A percentile compares a stretch with the other conserved stretches of the same genome.
phyloP scores from a whole-genome alignment of 495 filamentous ascomycete species.

The Penicillium herquei region DNA sequence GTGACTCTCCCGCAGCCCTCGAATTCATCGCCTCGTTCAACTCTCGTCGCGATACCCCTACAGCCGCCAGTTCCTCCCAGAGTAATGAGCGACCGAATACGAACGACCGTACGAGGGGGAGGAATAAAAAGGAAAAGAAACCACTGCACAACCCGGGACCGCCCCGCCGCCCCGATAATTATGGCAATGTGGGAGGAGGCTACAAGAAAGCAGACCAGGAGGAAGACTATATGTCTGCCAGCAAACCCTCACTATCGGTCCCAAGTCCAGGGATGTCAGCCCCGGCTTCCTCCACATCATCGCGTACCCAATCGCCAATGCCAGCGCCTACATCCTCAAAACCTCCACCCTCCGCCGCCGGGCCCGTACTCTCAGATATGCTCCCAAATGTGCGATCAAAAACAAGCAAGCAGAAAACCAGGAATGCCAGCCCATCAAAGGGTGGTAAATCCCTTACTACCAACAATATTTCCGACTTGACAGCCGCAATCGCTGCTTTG shows the following conservation, averaged over 20 bases:
- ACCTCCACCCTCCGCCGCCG: conserved; percentile 65
- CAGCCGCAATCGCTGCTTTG: conserved; percentile 85
- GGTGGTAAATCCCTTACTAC: conserved; percentile 38
- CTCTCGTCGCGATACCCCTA: conserved; percentile 55
- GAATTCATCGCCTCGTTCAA: conserved; percentile 96
- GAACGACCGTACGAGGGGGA: conserved; percentile 11
- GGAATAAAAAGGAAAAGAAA: conserved; percentile 52
- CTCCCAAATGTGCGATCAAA: conserved; percentile 62
- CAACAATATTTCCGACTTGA: conserved; percentile 76
- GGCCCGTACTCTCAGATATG: conserved; percentile 76
- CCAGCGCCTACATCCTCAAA: conserved; percentile 44
- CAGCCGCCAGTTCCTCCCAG: conserved; percentile 15
- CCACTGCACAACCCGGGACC: conserved; percentile 60
- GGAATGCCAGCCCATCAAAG: conserved; percentile 36
- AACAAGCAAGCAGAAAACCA: conserved; percentile 52
- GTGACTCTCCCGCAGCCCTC: conserved; percentile 77
- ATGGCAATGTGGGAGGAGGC: conserved; percentile 53
- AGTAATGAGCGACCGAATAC: conserved; percentile 23
- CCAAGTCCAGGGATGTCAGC: conserved; percentile 25
- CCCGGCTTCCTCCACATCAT: conserved; percentile 26
- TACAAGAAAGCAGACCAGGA: conserved; percentile 60
- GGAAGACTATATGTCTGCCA: conserved; percentile 59
- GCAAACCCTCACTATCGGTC: conserved; percentile 23
- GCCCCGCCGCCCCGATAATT: conserved; percentile 55
- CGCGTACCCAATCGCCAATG: conserved; percentile 39